These are phyloP conservation scores for Boeremia lycopersici DNA, from an alignment of 2,329 filamentous ascomycete genomes.

Conservation along the genomic window DNA sequence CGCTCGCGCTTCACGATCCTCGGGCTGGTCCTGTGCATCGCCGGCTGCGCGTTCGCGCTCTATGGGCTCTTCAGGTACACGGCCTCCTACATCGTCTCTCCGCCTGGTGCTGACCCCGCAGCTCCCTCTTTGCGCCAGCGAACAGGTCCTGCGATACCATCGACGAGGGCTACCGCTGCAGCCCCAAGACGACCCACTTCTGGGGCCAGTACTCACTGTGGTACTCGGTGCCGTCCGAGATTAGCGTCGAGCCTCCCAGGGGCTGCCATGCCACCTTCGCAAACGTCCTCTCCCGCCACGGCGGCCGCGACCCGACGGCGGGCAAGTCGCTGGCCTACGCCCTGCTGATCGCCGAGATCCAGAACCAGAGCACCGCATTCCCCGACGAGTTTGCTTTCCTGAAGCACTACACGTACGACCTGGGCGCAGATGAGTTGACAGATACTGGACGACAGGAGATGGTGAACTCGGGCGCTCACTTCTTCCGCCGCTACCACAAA, in stretches of 20 bases:
- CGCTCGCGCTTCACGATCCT: constrained; percentile 14
- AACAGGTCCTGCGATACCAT: constrained; percentile 58
- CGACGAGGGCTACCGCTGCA: constrained; percentile 67
- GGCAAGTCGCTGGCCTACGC: constrained; percentile 70
- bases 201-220: constrained; percentile 93
- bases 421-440: constrained; percentile 74
- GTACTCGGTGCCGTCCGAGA: constrained; percentile 73
- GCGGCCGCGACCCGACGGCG: constrained; percentile 78
- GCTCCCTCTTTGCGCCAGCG: constrained; percentile 20
- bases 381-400: constrained; percentile 72
- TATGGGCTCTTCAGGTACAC: constrained; percentile 37
- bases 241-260: constrained; percentile 64
- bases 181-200: constrained; percentile 64
- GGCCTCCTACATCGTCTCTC: not conserved
- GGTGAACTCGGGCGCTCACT: constrained; percentile 75
- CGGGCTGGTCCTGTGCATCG: constrained; percentile 25
- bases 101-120: constrained; percentile 22
- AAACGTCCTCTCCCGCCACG: constrained; percentile 82
- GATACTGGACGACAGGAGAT: constrained; percentile 71
- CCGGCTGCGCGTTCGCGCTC: constrained; percentile 25
- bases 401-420: constrained; percentile 70
- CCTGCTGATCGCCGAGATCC: constrained; percentile 68
- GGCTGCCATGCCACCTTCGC: constrained; percentile 80
- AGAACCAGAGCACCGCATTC: constrained; percentile 62
- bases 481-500: constrained; percentile 72